Base-by-base conservation (phyloP, 768 basidiomycete species). In the Suillus subluteus region DNA sequence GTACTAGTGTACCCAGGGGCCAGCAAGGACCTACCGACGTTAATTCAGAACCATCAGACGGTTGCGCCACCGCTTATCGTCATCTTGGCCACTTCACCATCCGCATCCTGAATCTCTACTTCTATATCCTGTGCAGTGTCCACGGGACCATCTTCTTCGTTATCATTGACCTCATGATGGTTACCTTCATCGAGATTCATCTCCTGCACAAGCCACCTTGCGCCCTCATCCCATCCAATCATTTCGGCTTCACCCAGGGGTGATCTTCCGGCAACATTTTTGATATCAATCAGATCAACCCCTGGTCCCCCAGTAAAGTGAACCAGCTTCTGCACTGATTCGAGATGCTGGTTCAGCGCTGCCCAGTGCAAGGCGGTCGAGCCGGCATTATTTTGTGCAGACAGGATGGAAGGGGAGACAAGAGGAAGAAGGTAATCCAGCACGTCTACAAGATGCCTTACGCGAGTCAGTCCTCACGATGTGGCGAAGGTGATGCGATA, bases 361-460 rank as follows among this genome's bases (percentile, higher is more conserved):
- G 96, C 95, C 96, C 96, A 98, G 73, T 98, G 96, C 7, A 98
- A 79, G 8, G 96, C 85, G 3, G 93, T 96, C 32, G 96, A 96
- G 62, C 88, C 84, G 0, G 92, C 83, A 37, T 75, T 76, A 73
- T 98, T 98, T 66, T 85, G 86, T 0, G 82, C 79, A 2, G 87
- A 79, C 26, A 95, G 73, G 8, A 94, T 77, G 3, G 83, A 75
- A 13, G 89, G 75, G 3, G 82, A 77, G 21, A 86, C 71, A 63
- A 87, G 74, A 2, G 93, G 85, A 4, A 97, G 83, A 16, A 98
- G 83, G 72, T 87, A 89, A 58, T 89, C 82, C 55, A 98, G 84
- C 12, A 94, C 74, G 69, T 95, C 95, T 97, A 79, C 61, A 71
- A 67, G 64, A 74, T 68, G 72, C 73, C 85, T 87, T 85, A 77